Percentiles rank a stretch among this genome's conserved stretches.
These are phyloP conservation scores for Hypoxylon sp. DNA, from an alignment of 2,329 filamentous ascomycete genomes.

Conservation along the genomic window DNA sequence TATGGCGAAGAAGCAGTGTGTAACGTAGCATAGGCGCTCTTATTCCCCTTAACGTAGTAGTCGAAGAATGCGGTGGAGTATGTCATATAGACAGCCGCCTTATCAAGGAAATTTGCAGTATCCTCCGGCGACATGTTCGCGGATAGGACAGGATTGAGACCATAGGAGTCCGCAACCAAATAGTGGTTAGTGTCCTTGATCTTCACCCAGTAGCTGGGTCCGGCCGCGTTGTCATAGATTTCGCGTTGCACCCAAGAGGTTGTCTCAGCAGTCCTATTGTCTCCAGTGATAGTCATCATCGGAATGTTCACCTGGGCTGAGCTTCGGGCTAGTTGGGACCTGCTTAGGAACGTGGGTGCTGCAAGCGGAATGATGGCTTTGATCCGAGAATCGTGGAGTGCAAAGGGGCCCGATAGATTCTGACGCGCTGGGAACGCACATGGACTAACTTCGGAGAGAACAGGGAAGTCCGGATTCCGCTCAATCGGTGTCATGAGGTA, in stretches of 20 bases:
- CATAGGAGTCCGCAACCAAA: constrained; percentile 34
- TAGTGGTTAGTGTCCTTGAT: constrained; percentile 33
- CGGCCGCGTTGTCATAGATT: constrained; percentile 25
- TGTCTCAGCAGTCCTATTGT: constrained; percentile 24
- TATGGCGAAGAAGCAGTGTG: neutral
- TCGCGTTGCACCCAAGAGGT: neutral
- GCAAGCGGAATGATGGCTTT: constrained; percentile 35
- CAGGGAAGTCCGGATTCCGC: neutral
- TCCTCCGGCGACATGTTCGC: neutral
- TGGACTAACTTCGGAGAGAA: neutral
- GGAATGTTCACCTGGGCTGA: constrained; percentile 31
- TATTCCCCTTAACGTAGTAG: constrained; percentile 35
- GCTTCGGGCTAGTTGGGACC: constrained; percentile 33
- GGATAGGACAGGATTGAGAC: constrained; percentile 25
- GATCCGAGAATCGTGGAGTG: constrained; percentile 34
- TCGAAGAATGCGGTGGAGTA: constrained; percentile 40
- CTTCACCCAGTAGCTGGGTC: constrained; percentile 34
- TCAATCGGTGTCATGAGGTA: neutral
- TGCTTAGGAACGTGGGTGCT: constrained; percentile 34
- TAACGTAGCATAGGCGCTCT: neutral
- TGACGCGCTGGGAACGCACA: neutral
- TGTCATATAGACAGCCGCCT: constrained; percentile 38
- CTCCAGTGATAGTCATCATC: constrained; percentile 37
- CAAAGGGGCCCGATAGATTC: constrained; percentile 2
- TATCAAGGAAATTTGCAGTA: constrained; percentile 30